Evolutionary conservation across 1,139 yeast genomes (phyloP).

Genomic region (Pneumocystis oryctolagi): DNA sequence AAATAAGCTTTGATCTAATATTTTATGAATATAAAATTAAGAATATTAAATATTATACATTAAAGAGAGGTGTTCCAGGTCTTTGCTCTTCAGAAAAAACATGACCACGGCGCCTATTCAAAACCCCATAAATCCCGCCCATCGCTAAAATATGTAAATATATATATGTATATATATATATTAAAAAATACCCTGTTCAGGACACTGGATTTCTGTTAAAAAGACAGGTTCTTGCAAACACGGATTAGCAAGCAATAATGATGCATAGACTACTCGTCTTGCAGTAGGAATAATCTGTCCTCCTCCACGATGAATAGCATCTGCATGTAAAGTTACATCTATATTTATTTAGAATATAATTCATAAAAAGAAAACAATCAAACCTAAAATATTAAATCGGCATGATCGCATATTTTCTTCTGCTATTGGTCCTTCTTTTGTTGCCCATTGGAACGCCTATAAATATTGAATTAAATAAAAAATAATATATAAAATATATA

Average conservation of each 20-base stretch:
- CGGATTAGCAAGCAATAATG: constrained; percentile 96
- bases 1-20: constrained; percentile 78
- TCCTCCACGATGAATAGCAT: constrained; percentile 99
- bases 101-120: constrained; percentile 99
- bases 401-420: constrained; percentile 94
- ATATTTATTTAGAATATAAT: neutral
- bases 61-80: constrained; percentile 99
- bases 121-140: constrained; percentile 99
- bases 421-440: constrained; percentile 98
- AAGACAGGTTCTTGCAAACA: constrained; percentile 98
- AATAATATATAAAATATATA: neutral
- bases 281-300: constrained; percentile 99
- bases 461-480: neutral
- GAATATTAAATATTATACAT: constrained; percentile 22
- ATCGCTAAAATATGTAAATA: neutral
- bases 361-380: neutral
- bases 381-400: constrained; percentile 74
- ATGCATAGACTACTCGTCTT: constrained; percentile 99
- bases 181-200: constrained; percentile 92
- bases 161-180: neutral
- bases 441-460: constrained; percentile 97
- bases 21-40: neutral
- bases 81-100: constrained; percentile 97
- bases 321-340: constrained; percentile 99
- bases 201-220: constrained; percentile 99